phyloP scores from a whole-genome alignment of 1,284 basidiomycete genomes.

The Rugosomyces carneus region DNA sequence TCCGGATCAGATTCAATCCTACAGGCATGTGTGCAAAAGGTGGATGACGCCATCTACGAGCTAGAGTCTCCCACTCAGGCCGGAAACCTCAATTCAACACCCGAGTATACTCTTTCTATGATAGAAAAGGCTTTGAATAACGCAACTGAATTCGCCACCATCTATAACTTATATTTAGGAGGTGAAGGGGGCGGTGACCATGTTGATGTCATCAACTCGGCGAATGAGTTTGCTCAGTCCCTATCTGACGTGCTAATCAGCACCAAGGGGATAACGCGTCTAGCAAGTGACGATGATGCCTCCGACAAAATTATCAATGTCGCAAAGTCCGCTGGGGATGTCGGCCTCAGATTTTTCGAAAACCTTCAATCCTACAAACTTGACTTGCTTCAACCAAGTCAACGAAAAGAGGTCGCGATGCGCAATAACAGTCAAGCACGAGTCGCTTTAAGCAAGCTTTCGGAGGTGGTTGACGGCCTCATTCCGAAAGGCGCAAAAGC shows the following conservation, averaged over 20 bases:
- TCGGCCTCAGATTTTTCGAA: slow-evolving; percentile 88
- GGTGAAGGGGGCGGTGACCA: slow-evolving; percentile 90
- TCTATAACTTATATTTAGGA: slow-evolving; percentile 89
- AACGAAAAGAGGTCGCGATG: slow-evolving; percentile 84
- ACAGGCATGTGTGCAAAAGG: slow-evolving; percentile 93
- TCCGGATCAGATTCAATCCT: slow-evolving; percentile 80
- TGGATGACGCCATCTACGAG: slow-evolving; percentile 97
- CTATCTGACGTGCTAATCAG: slow-evolving; percentile 89
- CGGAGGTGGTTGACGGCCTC: slow-evolving; percentile 81
- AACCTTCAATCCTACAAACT: slow-evolving; percentile 96
- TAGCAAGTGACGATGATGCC: slow-evolving; percentile 87
- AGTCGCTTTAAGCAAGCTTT: slow-evolving; percentile 76
- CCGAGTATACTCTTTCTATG: slow-evolving; percentile 97
- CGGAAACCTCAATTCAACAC: slow-evolving; percentile 94
- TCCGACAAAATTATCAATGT: slow-evolving; percentile 84
- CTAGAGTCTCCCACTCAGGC: slow-evolving; percentile 92
- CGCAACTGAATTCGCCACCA: slow-evolving; percentile 92
- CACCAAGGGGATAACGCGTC: slow-evolving; percentile 92
- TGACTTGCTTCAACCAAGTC: slow-evolving; percentile 64
- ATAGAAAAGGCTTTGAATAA: slow-evolving; percentile 95
- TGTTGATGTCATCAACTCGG: slow-evolving; percentile 96
- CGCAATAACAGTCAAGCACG: slow-evolving; percentile 87
- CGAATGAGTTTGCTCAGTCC: slow-evolving; percentile 94
- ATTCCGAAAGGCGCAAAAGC: slow-evolving; percentile 81
- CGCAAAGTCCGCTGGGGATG: slow-evolving; percentile 86